phyloP scores from a whole-genome alignment of 257 asterid genomes.

The Gentiana dahurica region DNA sequence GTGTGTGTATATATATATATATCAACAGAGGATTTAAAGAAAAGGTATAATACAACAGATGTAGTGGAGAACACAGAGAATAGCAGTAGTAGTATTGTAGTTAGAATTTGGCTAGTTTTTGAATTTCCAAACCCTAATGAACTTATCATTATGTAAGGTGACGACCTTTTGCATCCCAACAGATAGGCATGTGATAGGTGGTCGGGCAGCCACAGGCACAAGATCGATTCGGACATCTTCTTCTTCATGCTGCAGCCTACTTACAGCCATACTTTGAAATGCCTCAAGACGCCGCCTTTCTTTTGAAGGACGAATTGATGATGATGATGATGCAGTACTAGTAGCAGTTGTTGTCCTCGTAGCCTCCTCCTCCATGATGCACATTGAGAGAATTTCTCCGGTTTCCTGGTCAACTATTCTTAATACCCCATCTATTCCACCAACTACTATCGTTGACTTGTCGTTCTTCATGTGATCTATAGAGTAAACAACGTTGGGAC shows the following conservation, averaged over 20 bases:
- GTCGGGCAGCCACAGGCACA: conserved; percentile 41
- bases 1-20: too few relatives aligned
- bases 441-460: conserved; percentile 57
- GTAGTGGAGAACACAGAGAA: too few relatives aligned
- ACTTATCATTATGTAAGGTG: conserved; percentile 46
- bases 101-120: too few relatives aligned
- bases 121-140: conserved; percentile 63
- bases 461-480: conserved; percentile 61
- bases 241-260: conserved; percentile 19
- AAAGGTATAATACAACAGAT: too few relatives aligned
- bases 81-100: too few relatives aligned
- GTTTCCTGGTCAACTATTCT: conserved; percentile 65
- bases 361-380: conserved; percentile 35
- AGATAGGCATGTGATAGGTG: conserved; percentile 66
- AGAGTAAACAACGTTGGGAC: conserved; percentile 69
- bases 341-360: neutral
- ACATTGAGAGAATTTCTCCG: conserved; percentile 58
- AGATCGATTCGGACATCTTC: conserved; percentile 56
- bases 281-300: conserved; percentile 9
- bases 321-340: conserved; percentile 6
- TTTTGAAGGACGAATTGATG: conserved; percentile 11
- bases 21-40: too few relatives aligned
- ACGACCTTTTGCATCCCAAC: conserved; percentile 95
- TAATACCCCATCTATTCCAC: conserved; percentile 87
- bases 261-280: conserved; percentile 35